Evolutionary conservation across 345 rosid species (phyloP).

Genomic region (Salix viminalis): DNA sequence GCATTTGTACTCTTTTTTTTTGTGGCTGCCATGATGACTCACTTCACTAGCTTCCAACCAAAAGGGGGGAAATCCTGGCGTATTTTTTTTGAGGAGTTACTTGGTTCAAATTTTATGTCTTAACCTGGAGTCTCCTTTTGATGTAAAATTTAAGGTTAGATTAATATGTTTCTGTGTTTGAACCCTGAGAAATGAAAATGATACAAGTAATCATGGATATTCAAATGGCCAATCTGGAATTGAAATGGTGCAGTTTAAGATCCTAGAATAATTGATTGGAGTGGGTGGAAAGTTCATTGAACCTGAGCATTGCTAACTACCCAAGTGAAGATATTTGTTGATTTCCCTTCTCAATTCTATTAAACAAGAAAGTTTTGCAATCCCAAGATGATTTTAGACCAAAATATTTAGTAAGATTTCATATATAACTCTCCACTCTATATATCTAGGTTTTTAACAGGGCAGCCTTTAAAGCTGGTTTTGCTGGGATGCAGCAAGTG

Average conservation of each 20-base stretch:
- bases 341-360: background rate
- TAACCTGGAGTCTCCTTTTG: background rate
- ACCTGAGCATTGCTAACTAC: background rate
- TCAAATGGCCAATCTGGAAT: background rate
- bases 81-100: background rate
- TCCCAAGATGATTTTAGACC: background rate
- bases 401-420: background rate
- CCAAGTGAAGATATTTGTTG: background rate
- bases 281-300: background rate
- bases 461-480: background rate
- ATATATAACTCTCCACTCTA: background rate
- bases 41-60: background rate
- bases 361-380: background rate
- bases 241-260: background rate
- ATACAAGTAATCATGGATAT: background rate
- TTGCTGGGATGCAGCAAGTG: background rate
- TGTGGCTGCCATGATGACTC: background rate
- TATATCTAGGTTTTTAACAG: background rate
- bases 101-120: background rate
- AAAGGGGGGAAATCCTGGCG: background rate
- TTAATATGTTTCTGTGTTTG: background rate
- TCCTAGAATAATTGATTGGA: background rate
- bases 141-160: background rate
- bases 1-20: background rate
- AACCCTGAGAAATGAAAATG: background rate